Conservation (phyloP, 1,284 basidiomycete species). For the Vanrija sp. region DNA sequence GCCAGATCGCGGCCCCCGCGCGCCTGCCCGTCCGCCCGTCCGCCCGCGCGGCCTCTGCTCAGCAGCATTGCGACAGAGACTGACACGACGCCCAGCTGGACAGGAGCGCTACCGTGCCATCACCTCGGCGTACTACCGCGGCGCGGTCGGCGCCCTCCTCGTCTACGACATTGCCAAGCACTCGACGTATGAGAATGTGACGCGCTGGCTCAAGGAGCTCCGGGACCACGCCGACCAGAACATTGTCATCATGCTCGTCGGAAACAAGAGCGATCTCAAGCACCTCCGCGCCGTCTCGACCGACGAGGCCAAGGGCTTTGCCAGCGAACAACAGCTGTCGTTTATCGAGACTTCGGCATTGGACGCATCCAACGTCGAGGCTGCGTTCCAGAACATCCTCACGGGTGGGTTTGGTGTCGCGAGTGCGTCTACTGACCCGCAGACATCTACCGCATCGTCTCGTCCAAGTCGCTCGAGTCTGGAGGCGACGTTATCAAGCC, state of each 20-base stretch:
- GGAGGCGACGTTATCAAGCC: conserved; percentile 67
- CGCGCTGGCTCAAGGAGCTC: conserved; percentile 97
- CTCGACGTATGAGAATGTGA: conserved; percentile 91
- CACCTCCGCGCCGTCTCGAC: conserved; percentile 94
- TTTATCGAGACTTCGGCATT: conserved; percentile 99
- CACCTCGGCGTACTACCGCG: conserved; percentile 98
- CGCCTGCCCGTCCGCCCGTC: neutral
- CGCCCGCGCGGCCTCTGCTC: neutral
- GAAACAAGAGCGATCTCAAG: conserved; percentile 97
- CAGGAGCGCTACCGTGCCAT: conserved; percentile 99
- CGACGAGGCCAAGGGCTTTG: conserved; percentile 80
- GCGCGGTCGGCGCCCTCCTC: conserved; percentile 87
- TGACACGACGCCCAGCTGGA: conserved; percentile 62
- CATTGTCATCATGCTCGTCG: conserved; percentile 92
- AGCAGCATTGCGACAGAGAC: neutral
- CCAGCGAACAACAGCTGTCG: conserved; percentile 79
- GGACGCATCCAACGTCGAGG: conserved; percentile 97
- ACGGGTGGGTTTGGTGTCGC: conserved; percentile 60
- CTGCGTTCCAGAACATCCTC: conserved; percentile 94
- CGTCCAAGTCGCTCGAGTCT: conserved; percentile 80
- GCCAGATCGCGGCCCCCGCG: neutral
- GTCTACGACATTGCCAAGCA: conserved; percentile 96
- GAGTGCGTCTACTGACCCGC: conserved; percentile 2
- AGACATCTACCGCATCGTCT: conserved; percentile 96
- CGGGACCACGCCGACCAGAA: conserved; percentile 89